Conservation (phyloP, 176 grass and related monocot genomes). For the Poa pratensis region DNA sequence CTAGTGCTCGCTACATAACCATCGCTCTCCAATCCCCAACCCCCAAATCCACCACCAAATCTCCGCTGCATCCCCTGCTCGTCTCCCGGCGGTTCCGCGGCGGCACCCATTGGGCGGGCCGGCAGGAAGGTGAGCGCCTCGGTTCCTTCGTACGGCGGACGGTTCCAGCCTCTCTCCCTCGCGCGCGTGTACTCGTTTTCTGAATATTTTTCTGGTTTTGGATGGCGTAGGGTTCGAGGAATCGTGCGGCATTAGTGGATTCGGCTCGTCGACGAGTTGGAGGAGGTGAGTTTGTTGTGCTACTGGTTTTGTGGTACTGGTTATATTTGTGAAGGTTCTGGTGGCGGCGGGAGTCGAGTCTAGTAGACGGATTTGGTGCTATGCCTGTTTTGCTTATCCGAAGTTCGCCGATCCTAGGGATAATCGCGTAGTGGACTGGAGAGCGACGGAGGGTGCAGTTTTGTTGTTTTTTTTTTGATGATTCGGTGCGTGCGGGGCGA, state of each 20-base stretch:
- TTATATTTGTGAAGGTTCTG: not conserved
- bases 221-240: constrained; percentile 21
- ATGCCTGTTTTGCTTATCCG: not conserved
- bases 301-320: not conserved
- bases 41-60: not conserved
- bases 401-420: not conserved
- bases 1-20: constrained; percentile 15
- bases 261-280: not conserved
- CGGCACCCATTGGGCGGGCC: not conserved
- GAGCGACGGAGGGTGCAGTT: not conserved
- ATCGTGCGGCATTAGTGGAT: constrained; percentile 30
- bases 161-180: not conserved
- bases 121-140: not conserved
- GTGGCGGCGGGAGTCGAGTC: not conserved
- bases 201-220: not conserved
- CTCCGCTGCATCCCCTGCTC: not conserved
- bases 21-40: not conserved
- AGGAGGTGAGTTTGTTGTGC: constrained; percentile 9
- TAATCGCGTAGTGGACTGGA: not conserved
- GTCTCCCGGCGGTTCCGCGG: not conserved
- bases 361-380: not conserved
- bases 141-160: not conserved
- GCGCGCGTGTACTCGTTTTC: not conserved
- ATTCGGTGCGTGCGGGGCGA: not conserved
- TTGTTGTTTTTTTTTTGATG: not conserved